Base-by-base conservation (phyloP, 495 filamentous ascomycete species). In the Daldinia concentrica region DNA sequence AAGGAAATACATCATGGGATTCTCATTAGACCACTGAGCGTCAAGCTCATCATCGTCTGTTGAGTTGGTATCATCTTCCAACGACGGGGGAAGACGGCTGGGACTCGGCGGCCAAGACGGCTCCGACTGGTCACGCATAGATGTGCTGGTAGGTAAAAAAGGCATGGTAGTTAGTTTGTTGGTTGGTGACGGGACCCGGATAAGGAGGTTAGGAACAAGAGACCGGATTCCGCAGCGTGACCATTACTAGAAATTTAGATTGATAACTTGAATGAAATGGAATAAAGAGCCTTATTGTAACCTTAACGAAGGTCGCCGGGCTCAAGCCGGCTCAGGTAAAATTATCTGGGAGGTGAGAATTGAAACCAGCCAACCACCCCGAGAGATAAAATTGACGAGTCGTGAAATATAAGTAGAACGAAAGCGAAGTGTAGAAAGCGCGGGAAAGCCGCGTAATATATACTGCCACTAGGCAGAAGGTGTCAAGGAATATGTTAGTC, bases 1-100 rank as follows among this genome's bases (percentile, higher is more conserved):
- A n/a, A 85, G 77, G 66, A 85, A 85, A 68, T 83, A 85, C 67
- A 79, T 80, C 72, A 84, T 76, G 12, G 83, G 83, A 51, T 85
- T 79, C 37, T 83, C 79, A 56, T 80, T 78, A 57, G 80, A 81
- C 48, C 59, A 69, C 34, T 77, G 65, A 11, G 76, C 72, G 57
- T 83, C 79, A 15, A 79, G 57, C 51, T 80, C 78, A 8, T 79
- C 77, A 51, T 82, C 79, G 54, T 81, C 80, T 55, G 76, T 78
- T 24, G 76, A 78, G 36, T 74, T 73, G 39, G 73, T 78, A 66
- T 82, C 77, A 32, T 76, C 75, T 17, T 81, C 79, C 4, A 79
- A 62, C 24, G 73, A 79, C 29, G 80, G 77, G 3, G 74, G 78
- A 9, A 82, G 64, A 14, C 73, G 74, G 50, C 77, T 67, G 11